phyloP scores from a whole-genome alignment of 805 yeast genomes.

The Wickerhamiella kurtzmanii region DNA sequence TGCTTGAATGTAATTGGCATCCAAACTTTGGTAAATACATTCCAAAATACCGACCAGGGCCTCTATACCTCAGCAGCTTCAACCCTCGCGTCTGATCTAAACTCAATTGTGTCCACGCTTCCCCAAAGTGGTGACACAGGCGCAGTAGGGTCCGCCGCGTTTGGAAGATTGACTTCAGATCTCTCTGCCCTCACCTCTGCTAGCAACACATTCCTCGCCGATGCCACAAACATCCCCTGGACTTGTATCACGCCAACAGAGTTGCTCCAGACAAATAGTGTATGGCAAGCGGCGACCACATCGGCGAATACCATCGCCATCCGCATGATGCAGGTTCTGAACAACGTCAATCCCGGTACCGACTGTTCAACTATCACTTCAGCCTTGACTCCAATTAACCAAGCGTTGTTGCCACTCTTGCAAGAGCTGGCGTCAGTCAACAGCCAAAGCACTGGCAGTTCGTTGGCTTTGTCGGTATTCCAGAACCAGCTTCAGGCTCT shows the following conservation, averaged over 20 bases:
- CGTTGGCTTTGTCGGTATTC: background rate
- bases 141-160: background rate
- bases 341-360: background rate
- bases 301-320: background rate
- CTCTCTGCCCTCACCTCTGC: background rate
- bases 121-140: background rate
- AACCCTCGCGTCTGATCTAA: background rate
- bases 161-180: background rate
- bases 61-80: background rate
- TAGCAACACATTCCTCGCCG: background rate
- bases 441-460: background rate
- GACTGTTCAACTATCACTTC: background rate
- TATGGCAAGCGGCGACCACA: background rate
- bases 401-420: background rate
- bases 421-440: background rate
- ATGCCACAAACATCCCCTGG: background rate
- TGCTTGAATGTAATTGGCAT: background rate
- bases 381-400: background rate
- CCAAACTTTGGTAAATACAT: background rate
- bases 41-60: background rate
- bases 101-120: background rate
- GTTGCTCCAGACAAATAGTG: background rate
- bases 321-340: background rate
- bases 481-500: background rate
- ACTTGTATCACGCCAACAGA: background rate